Evolutionary conservation across 2,329 filamentous ascomycete genomes (phyloP).

Genomic region (Fusarium anguioides): DNA sequence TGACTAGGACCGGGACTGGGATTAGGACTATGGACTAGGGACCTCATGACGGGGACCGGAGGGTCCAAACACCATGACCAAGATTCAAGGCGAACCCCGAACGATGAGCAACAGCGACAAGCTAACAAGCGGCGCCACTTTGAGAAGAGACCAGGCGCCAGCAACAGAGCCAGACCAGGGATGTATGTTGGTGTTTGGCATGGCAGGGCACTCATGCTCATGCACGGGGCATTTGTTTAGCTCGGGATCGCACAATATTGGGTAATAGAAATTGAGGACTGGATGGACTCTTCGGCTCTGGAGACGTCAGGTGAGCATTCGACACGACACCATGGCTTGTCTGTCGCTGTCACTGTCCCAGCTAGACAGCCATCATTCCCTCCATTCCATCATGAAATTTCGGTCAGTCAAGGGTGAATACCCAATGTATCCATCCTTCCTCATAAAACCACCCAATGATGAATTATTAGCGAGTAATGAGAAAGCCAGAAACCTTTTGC

Average conservation of each 20-base stretch:
- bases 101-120: constrained; percentile 29
- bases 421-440: constrained; percentile 4
- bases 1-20: constrained; percentile 1
- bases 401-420: constrained; percentile 5
- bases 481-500: constrained; percentile 25
- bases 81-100: constrained; percentile 35
- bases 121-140: constrained; percentile 35
- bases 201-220: constrained; percentile 19
- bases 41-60: constrained; percentile 39
- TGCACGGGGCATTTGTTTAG: constrained; percentile 46
- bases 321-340: constrained; percentile 38
- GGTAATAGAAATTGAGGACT: constrained; percentile 62
- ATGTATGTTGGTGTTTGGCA: constrained; percentile 35
- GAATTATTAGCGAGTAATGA: constrained; percentile 32
- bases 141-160: constrained; percentile 9
- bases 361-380: constrained; percentile 6
- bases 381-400: constrained; percentile 6
- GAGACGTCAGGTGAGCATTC: constrained; percentile 46
- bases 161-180: constrained; percentile 24
- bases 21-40: constrained; percentile 15
- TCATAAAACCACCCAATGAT: constrained; percentile 21
- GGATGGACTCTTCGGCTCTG: constrained; percentile 50
- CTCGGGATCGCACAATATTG: constrained; percentile 54
- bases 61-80: constrained; percentile 34
- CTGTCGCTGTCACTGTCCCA: constrained; percentile 6